Percentiles rank a stretch among this genome's conserved stretches.
Evolutionary conservation across 2,329 filamentous ascomycete species (phyloP).

Genomic region (Trichoderma oligosporum): DNA sequence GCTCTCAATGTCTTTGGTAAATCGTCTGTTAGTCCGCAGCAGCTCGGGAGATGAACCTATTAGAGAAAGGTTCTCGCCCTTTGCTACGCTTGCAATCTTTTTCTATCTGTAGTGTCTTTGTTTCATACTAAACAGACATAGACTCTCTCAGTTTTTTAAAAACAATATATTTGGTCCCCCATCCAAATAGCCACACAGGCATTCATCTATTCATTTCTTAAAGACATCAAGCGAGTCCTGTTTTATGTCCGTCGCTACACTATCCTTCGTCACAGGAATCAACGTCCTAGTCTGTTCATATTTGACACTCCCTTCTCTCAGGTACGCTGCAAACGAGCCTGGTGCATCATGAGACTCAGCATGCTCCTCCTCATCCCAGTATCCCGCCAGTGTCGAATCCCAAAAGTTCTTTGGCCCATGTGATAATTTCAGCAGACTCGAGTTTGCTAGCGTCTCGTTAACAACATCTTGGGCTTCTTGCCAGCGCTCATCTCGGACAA

Average conservation of each 20-base stretch:
- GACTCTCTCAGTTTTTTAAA: too few species aligned
- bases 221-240: neutral
- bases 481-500: conserved; percentile 19
- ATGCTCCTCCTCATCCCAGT: conserved; percentile 34
- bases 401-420: conserved; percentile 29
- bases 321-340: conserved; percentile 35
- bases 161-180: too few species aligned
- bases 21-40: too few species aligned
- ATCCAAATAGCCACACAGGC: too few species aligned
- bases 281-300: conserved; percentile 33
- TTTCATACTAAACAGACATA: too few species aligned
- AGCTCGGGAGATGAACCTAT: too few species aligned
- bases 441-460: conserved; percentile 32
- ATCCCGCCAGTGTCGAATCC: conserved; percentile 25
- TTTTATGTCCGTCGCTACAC: neutral
- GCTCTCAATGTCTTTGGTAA: too few species aligned
- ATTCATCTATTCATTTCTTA: neutral
- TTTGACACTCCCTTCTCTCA: conserved; percentile 35
- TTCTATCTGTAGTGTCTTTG: too few species aligned
- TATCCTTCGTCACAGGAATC: neutral
- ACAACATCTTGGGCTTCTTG: conserved; percentile 26
- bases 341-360: conserved; percentile 29
- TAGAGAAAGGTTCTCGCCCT: too few species aligned
- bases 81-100: too few species aligned
- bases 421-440: conserved; percentile 36